Base-by-base conservation (phyloP, 257 asterid species). In the Gentiana macrophylla region DNA sequence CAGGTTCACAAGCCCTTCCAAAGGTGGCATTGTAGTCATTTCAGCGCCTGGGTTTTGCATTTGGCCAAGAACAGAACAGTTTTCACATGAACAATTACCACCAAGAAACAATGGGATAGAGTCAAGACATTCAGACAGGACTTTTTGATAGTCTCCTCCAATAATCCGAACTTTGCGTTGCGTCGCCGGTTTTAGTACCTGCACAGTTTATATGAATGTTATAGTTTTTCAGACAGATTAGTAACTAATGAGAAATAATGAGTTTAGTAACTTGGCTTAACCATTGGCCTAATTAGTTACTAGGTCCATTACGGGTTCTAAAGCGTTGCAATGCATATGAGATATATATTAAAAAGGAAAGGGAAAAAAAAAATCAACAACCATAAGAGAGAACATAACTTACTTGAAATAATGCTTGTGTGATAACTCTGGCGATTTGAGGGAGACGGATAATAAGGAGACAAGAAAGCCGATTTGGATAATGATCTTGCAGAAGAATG, bases 151-250 rank as follows among this genome's bases (percentile, higher is more conserved):
- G 73, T 76, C 63, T 53, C 68, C 50, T 13, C 82, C 79, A 2
- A 72, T 8, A 3, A 72, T 69, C 60, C 53, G 60, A 55, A 76
- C 69, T 46, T 76, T 76, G 38, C 70, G 62, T n/a, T 60, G 70
- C 3, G 82, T 76, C 36, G 76, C 63, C 46, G 82, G 82, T 73
- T 62, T 69, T 35, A 76, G 52, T 33, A 76, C 82, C 82, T 76
- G 68, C 48, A 56, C 37, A 49, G 11, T 12, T 8, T 0, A 53
- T 43, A 35, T 50, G 46, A 41, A 41, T 41, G 46, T 5, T 41
- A 4, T 38, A 38, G 46, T 8, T 2, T 11, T 58, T 4, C 6
- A n/a, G 32, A 47, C 24, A 13, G 8, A 44, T 53, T 24, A 55
- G 63, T 53, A 36, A 52, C 32, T 15, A 45, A 13, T 11, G 43